phyloP scores from a whole-genome alignment of 768 basidiomycete species.

The Russula abietina region DNA sequence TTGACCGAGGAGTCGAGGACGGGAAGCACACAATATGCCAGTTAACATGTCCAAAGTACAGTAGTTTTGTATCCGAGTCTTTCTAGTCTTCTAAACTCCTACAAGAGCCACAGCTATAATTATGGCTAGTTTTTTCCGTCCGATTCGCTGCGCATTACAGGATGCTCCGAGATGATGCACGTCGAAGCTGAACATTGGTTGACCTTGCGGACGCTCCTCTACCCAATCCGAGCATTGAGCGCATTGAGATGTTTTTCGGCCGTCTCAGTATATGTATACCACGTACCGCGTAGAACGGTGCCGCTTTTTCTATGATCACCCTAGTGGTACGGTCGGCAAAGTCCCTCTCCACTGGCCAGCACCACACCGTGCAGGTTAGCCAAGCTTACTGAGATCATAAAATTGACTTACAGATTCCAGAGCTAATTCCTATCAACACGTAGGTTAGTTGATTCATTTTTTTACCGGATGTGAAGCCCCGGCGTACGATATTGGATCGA shows the following conservation, averaged over 20 bases:
- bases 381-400: background rate
- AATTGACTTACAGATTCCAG: slow-evolving; percentile 10
- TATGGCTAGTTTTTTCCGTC: background rate
- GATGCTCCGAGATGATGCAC: background rate
- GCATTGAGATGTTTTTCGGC: background rate
- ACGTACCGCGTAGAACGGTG: slow-evolving; percentile 15
- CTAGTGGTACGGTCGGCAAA: slow-evolving; percentile 18
- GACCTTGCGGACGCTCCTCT: slow-evolving; percentile 12
- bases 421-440: slow-evolving; percentile 13
- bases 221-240: background rate
- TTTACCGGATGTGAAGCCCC: background rate
- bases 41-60: background rate
- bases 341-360: slow-evolving; percentile 10
- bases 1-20: background rate
- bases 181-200: background rate
- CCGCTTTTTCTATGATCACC: slow-evolving; percentile 12
- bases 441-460: background rate
- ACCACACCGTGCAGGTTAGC: background rate
- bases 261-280: no score
- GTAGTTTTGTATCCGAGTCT: background rate
- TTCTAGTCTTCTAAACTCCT: background rate
- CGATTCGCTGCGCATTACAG: background rate
- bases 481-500: slow-evolving; percentile 10
- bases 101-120: background rate
- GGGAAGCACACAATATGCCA: background rate